phyloP scores from a whole-genome alignment of 1,139 yeast genomes.

The Lodderomyces margitis region DNA sequence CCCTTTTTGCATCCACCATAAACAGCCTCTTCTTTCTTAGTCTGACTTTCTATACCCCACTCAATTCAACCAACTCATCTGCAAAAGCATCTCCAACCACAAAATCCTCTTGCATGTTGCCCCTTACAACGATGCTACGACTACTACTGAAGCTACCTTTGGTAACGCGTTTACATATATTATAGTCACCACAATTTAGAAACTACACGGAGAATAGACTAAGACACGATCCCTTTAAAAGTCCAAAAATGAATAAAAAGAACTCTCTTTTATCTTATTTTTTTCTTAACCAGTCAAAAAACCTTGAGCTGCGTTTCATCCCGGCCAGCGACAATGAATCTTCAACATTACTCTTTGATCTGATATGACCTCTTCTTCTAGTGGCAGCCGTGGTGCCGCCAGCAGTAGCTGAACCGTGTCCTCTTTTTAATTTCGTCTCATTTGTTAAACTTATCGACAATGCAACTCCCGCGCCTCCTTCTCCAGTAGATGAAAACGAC shows the following conservation, averaged over 20 bases:
- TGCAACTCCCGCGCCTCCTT: slow-evolving; percentile 1
- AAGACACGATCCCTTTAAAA: too few relatives aligned
- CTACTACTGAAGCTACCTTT: too few relatives aligned
- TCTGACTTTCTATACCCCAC: neutral
- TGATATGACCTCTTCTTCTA: slow-evolving; percentile 1
- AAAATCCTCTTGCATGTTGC: neutral
- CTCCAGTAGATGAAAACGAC: slow-evolving; percentile 1
- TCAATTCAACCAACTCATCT: neutral
- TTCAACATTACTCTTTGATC: slow-evolving; percentile 6
- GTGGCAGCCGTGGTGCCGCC: neutral
- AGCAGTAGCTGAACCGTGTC: neutral
- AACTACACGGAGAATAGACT: too few relatives aligned
- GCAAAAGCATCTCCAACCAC: neutral
- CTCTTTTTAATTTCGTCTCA: neutral
- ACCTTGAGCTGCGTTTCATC: slow-evolving; percentile 11
- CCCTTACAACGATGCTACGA: too few relatives aligned
- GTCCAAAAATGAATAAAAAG: neutral
- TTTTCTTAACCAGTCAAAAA: slow-evolving; percentile 17
- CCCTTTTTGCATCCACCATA: too few relatives aligned
- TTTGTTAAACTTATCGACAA: neutral
- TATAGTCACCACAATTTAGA: neutral
- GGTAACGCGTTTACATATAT: too few relatives aligned
- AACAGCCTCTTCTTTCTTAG: too few relatives aligned
- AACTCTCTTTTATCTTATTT: slow-evolving; percentile 2
- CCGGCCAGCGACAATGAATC: slow-evolving; percentile 6